phyloP scores from a whole-genome alignment of 1,139 yeast species.

The Debaryomycetaceae sp. region DNA sequence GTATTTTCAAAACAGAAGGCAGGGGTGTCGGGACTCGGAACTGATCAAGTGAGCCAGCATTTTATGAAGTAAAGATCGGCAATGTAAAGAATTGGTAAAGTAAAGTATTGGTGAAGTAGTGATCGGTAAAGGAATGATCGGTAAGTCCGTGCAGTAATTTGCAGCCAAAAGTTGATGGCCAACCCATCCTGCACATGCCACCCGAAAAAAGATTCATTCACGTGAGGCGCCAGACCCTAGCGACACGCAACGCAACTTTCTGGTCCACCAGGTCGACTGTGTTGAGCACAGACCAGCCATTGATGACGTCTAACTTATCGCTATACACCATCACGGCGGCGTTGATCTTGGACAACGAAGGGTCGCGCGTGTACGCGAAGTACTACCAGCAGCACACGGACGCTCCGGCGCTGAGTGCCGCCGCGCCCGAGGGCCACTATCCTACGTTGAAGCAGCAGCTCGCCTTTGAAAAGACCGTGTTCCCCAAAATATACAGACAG shows the following conservation, averaged over 20 bases:
- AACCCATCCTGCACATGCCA: too few species aligned
- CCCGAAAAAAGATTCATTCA: background rate
- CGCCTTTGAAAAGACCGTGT: slow-evolving; percentile 64
- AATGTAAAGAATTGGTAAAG: too few species aligned
- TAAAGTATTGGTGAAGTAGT: too few species aligned
- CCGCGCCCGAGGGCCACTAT: slow-evolving; percentile 7
- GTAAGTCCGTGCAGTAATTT: too few species aligned
- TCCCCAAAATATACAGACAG: slow-evolving; percentile 66
- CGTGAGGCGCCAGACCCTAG: background rate
- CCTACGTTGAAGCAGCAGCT: slow-evolving; percentile 51
- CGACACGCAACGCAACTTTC: slow-evolving; percentile 1
- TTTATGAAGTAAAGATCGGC: too few species aligned
- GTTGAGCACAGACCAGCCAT: background rate
- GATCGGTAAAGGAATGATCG: too few species aligned
- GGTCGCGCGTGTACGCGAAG: slow-evolving; percentile 72
- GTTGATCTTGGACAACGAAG: slow-evolving; percentile 71
- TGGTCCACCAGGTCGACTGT: background rate
- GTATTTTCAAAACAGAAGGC: too few species aligned
- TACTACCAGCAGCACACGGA: slow-evolving; percentile 48
- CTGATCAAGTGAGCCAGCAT: too few species aligned
- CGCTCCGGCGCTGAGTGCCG: slow-evolving; percentile 2
- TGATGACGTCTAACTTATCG: slow-evolving; percentile 50
- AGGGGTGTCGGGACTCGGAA: too few species aligned
- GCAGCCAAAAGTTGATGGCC: too few species aligned
- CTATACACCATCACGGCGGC: slow-evolving; percentile 72